A percentile compares a stretch with the other conserved stretches of the same genome.
Evolutionary conservation across 1,284 basidiomycete species (phyloP).

Genomic region (Singerocomus inundabilis): DNA sequence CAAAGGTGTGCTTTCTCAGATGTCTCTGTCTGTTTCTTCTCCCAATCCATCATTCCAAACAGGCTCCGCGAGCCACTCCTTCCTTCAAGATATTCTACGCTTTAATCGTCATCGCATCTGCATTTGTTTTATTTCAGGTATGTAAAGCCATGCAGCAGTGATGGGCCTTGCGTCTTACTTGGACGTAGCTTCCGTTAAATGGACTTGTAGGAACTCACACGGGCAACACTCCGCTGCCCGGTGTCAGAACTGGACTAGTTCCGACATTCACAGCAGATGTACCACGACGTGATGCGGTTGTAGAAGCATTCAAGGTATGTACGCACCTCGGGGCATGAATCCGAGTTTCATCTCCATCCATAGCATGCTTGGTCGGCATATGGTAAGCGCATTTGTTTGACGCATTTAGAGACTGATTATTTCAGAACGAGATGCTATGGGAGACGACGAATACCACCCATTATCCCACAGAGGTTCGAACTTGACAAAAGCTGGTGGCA

Average conservation of each 20-base stretch:
- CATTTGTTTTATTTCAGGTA: constrained; percentile 24
- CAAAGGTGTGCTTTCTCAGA: constrained; percentile 6
- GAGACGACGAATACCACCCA: constrained; percentile 87
- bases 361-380: constrained; percentile 82
- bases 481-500: constrained; percentile 70
- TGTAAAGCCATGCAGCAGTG: constrained; percentile 1
- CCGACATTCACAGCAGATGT: constrained; percentile 50
- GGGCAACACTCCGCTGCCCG: constrained; percentile 14
- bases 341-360: constrained; percentile 16
- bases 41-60: neutral
- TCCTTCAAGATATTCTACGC: constrained; percentile 16
- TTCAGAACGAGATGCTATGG: constrained; percentile 84
- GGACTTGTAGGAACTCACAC: constrained; percentile 2
- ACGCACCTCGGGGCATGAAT: neutral
- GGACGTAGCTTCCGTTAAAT: constrained; percentile 14
- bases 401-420: constrained; percentile 24
- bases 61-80: constrained; percentile 8
- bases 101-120: constrained; percentile 7
- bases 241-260: constrained; percentile 19
- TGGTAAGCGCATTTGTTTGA: constrained; percentile 43
- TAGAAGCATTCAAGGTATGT: constrained; percentile 75
- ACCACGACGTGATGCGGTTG: constrained; percentile 63
- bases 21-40: neutral
- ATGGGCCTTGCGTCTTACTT: constrained; percentile 5
- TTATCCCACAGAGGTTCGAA: constrained; percentile 74